Evolutionary conservation across 805 yeast genomes (phyloP).

Genomic region (Kuraishia piskuri): DNA sequence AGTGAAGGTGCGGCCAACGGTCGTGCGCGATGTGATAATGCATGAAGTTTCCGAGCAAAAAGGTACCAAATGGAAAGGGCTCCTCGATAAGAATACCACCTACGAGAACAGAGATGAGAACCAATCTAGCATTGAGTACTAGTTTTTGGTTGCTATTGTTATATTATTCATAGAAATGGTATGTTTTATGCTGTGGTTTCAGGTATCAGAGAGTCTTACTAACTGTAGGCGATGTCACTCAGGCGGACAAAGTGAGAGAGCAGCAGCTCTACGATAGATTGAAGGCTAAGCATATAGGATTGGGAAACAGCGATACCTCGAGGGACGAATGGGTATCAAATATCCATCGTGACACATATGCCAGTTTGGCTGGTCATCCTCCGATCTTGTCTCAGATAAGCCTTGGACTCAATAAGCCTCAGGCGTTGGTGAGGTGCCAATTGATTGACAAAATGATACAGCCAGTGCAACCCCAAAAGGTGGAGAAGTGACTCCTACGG

Average conservation of each 20-base stretch:
- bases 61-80: too few relatives aligned
- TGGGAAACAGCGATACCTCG: slow-evolving; percentile 69
- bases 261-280: slow-evolving; percentile 46
- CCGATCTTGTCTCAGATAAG: slow-evolving; percentile 45
- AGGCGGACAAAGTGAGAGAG: slow-evolving; percentile 63
- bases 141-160: background rate
- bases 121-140: background rate
- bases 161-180: background rate
- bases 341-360: slow-evolving; percentile 57
- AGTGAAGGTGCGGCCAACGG: background rate
- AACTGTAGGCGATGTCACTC: background rate
- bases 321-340: slow-evolving; percentile 63
- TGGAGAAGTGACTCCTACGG: background rate
- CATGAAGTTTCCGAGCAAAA: background rate
- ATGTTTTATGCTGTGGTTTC: background rate
- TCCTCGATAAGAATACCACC: too few relatives aligned
- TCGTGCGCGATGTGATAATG: background rate
- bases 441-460: slow-evolving; percentile 29
- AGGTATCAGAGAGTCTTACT: background rate
- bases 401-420: slow-evolving; percentile 40
- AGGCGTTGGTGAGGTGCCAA: slow-evolving; percentile 18
- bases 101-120: background rate
- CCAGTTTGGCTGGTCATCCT: slow-evolving; percentile 54
- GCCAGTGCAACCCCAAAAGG: slow-evolving; percentile 2
- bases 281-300: slow-evolving; percentile 58